A percentile compares a stretch with the other conserved stretches of the same genome.
These are phyloP conservation scores for Trypanosoma avium DNA, from an alignment of 208 protist genomes.

Conservation along the genomic window DNA sequence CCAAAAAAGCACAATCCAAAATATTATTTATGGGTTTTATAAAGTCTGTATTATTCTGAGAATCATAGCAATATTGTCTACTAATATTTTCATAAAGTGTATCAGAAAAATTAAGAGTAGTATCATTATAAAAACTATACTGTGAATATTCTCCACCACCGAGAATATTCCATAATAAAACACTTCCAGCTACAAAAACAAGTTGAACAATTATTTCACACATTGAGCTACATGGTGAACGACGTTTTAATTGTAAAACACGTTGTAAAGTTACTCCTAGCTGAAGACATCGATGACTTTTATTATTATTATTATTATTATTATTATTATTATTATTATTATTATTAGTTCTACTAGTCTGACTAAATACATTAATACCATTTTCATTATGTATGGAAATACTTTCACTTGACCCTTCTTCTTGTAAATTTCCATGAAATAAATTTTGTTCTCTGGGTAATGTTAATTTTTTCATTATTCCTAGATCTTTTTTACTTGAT, in stretches of 20 bases:
- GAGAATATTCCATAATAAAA: slow-evolving; percentile 58
- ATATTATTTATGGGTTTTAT: background rate
- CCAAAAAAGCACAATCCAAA: background rate
- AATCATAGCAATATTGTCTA: background rate
- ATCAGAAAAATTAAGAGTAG: background rate
- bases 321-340: background rate
- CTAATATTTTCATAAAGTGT: background rate
- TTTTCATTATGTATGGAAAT: no score
- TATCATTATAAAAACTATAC: slow-evolving; percentile 38
- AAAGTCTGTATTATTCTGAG: background rate
- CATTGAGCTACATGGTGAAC: slow-evolving; percentile 30
- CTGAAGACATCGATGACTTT: slow-evolving; percentile 42
- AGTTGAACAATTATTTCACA: slow-evolving; percentile 70
- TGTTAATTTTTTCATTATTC: no score
- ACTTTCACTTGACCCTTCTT: no score
- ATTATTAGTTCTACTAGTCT: no score
- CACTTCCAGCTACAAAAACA: slow-evolving; percentile 50
- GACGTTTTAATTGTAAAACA: slow-evolving; percentile 44
- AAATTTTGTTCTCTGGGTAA: no score
- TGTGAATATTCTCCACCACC: slow-evolving; percentile 6
- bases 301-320: background rate
- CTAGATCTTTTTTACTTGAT: no score
- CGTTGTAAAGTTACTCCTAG: slow-evolving; percentile 47
- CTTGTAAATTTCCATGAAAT: no score
- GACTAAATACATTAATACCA: no score